Conservation (phyloP, 768 basidiomycete genomes). For the Suillus sp. region DNA sequence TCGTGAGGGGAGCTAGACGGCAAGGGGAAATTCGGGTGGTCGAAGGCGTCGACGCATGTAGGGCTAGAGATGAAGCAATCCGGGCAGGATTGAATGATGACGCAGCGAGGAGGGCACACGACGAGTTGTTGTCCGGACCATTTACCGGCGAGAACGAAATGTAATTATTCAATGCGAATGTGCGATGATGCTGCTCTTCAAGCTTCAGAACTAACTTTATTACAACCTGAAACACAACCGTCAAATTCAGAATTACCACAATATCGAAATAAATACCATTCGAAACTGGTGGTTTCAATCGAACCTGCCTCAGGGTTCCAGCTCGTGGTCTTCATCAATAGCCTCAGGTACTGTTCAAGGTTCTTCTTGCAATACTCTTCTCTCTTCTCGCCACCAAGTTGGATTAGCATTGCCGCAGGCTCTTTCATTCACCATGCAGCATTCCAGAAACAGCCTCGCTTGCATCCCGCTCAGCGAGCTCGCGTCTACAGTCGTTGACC, state of each 20-base stretch:
- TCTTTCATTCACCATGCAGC: background rate
- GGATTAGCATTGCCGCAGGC: background rate
- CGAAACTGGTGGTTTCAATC: background rate
- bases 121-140: slow-evolving; percentile 10
- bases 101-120: background rate
- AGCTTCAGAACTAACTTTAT: background rate
- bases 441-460: background rate
- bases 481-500: slow-evolving; percentile 1
- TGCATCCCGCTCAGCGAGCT: background rate
- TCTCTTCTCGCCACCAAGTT: background rate
- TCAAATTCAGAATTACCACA: background rate
- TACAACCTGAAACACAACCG: background rate
- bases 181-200: no score
- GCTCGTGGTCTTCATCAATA: background rate
- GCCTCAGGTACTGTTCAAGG: background rate
- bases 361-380: background rate
- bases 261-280: background rate
- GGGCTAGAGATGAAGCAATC: slow-evolving; percentile 30
- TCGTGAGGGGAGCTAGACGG: slow-evolving; percentile 38
- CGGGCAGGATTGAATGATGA: slow-evolving; percentile 5
- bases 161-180: background rate
- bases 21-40: slow-evolving; percentile 40
- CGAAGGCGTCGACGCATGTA: slow-evolving; percentile 33
- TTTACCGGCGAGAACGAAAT: slow-evolving; percentile 16
- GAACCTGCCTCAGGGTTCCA: background rate